Percentiles rank a stretch among this genome's conserved stretches.
phyloP scores from a whole-genome alignment of 805 yeast genomes.

The Kuraishia cidri region DNA sequence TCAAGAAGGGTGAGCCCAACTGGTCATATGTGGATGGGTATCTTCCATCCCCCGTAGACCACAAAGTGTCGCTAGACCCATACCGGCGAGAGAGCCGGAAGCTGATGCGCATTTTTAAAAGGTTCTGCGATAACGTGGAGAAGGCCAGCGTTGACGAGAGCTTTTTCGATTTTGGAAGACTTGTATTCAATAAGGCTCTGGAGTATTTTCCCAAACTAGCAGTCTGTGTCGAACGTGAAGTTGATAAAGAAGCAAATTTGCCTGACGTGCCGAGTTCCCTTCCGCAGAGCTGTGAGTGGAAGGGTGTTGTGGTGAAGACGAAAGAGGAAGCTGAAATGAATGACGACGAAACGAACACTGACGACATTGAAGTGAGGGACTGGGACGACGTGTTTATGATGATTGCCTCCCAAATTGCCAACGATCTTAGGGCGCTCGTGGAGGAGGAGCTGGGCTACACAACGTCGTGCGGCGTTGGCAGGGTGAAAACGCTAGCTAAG shows the following conservation, averaged over 20 bases:
- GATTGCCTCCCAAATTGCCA: conserved; percentile 55
- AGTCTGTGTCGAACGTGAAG: conserved; percentile 4
- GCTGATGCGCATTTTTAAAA: conserved; percentile 56
- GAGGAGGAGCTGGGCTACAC: conserved; percentile 59
- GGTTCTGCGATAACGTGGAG: conserved; percentile 62
- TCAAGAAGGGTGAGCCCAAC: conserved; percentile 72
- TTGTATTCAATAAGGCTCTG: conserved; percentile 35
- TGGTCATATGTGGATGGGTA: conserved; percentile 66
- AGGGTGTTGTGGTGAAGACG: conserved; percentile 16
- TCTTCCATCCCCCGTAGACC: conserved; percentile 48
- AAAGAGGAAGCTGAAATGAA: conserved; percentile 11
- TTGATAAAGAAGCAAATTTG: conserved; percentile 5
- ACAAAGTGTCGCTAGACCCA: conserved; percentile 87
- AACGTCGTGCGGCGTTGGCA: conserved; percentile 82
- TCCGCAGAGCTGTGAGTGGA: conserved; percentile 18
- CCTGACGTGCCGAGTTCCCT: conserved; percentile 35
- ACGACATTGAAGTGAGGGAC: conserved; percentile 23
- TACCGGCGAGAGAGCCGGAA: conserved; percentile 83
- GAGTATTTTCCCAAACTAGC: conserved; percentile 37
- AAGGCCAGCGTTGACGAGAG: conserved; percentile 96
- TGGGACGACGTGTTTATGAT: conserved; percentile 80
- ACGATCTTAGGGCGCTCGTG: conserved; percentile 44
- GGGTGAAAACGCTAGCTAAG: conserved; percentile 74
- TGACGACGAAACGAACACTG: conserved; percentile 12
- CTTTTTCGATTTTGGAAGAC: conserved; percentile 73